Evolutionary conservation across 1,284 basidiomycete genomes (phyloP), one percentile per base, ranked within the genome.

Genomic region (Macrocystidia cucumis): DNA sequence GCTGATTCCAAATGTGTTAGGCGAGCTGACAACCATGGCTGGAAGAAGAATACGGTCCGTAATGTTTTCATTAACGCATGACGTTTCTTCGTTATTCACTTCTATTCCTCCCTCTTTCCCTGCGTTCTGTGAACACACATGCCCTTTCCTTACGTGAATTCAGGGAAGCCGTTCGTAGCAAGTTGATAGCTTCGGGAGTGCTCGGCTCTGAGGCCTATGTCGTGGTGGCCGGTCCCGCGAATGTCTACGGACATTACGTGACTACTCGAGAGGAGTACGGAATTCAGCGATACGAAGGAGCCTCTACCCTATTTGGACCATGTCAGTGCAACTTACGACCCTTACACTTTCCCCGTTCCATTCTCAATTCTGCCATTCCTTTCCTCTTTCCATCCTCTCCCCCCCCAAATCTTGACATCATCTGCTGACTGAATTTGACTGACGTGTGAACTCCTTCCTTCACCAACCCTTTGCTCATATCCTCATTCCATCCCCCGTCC

Each of bases 271-370:
- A 89, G 52, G 85, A 89, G 53, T 88, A 87, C 54, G 57, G 63
- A 9, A 63, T 84, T 3, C 86, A 90, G 56, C 67, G 87, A 32
- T 89, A 89, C 46, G 87, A 90, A 57, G 87, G 86, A 22, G 81
- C 83, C 0, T 86, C 82, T 26, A 90, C 85, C 6, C 67, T 90
- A 26, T 90, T 77, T 52, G 87, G 87, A 19, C 77, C 70, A 40
- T 73, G 85, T 84, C 42, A 49, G 76, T 66, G 9, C 7, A 22
- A 38, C 17, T 9, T 29, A 5, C 7, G n/a, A 27, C 8, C 29
- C n/a, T 14, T 30, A 3, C 17, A 18, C 12, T 11, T 16, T 3
- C 19, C 11, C 31, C 11, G 23, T 11, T 9, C 20, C 29, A 25
- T 24, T 22, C 38, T 35, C 11, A 25, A 33, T 43, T 29, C 13